Evolutionary conservation across 345 rosid genomes (phyloP).

Genomic region (Hevea brasiliensis): DNA sequence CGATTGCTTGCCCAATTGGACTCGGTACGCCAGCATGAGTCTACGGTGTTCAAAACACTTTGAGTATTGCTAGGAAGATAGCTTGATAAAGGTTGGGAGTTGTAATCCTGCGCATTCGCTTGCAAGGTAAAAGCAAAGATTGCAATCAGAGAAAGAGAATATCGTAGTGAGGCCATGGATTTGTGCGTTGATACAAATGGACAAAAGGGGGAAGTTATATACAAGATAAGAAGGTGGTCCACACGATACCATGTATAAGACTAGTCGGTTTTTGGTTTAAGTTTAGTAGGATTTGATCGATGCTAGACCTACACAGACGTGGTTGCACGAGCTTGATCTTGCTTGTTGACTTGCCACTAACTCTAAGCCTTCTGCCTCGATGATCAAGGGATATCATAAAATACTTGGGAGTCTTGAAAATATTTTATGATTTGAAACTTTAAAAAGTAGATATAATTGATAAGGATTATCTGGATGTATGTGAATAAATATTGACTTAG

Average conservation of each 20-base stretch:
- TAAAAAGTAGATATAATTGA: no score
- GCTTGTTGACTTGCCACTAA: constrained; percentile 4
- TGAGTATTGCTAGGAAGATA: constrained; percentile 10
- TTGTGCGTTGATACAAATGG: background rate
- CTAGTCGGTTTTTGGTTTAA: background rate
- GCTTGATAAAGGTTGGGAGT: constrained; percentile 1
- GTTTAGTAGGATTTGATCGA: background rate
- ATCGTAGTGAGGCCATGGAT: constrained; percentile 11
- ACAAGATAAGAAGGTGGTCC: background rate
- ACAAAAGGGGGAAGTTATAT: background rate
- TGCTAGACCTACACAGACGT: constrained; percentile 1
- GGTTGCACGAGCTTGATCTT: constrained; percentile 21
- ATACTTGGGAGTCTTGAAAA: no score
- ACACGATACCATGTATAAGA: constrained; percentile 7
- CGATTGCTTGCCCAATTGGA: constrained; percentile 23
- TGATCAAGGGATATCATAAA: background rate
- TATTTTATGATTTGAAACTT: no score
- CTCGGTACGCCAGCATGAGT: constrained; percentile 26
- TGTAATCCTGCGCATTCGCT: constrained; percentile 5
- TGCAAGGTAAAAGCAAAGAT: constrained; percentile 1
- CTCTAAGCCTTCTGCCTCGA: background rate
- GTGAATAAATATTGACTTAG: no score
- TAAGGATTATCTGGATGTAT: no score
- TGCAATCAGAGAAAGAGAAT: background rate
- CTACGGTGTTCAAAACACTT: constrained; percentile 19